phyloP scores from a whole-genome alignment of 2,329 filamentous ascomycete genomes.

The Periconia macrospinosa region DNA sequence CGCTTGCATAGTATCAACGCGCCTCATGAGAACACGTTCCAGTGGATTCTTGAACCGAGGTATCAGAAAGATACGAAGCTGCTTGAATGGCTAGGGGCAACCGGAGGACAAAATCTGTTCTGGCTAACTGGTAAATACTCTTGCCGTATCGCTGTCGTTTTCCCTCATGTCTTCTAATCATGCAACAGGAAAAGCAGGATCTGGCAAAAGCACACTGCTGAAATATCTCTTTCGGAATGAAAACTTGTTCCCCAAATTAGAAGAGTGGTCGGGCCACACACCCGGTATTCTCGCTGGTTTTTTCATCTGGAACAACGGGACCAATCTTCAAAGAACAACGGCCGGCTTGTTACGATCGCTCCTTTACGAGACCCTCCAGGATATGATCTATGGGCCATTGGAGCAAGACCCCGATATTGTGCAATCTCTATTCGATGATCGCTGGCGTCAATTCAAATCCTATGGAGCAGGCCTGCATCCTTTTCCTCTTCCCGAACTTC shows the following conservation, averaged over 20 bases:
- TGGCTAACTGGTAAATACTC: slow-evolving; percentile 29
- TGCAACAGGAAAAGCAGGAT: slow-evolving; percentile 43
- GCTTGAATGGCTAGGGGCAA: slow-evolving; percentile 30
- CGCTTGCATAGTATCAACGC: slow-evolving; percentile 22
- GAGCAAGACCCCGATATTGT: slow-evolving; percentile 27
- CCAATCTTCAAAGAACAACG: slow-evolving; percentile 28
- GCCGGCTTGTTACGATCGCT: slow-evolving; percentile 27
- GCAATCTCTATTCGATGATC: slow-evolving; percentile 27
- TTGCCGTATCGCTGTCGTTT: background rate
- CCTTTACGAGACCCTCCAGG: slow-evolving; percentile 33
- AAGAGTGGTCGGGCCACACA: slow-evolving; percentile 30
- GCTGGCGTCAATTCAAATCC: slow-evolving; percentile 32
- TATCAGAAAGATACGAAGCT: slow-evolving; percentile 19
- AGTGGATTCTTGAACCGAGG: slow-evolving; percentile 25
- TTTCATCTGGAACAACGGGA: slow-evolving; percentile 50
- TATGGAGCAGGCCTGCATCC: slow-evolving; percentile 29
- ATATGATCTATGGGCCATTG: slow-evolving; percentile 35
- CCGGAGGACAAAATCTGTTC: slow-evolving; percentile 28
- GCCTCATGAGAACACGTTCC: slow-evolving; percentile 23
- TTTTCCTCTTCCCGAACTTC: slow-evolving; percentile 24
- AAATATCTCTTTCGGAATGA: slow-evolving; percentile 38
- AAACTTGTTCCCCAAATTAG: slow-evolving; percentile 24
- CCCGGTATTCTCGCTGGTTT: slow-evolving; percentile 43
- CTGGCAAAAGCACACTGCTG: slow-evolving; percentile 53
- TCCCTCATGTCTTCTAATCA: background rate